Evolutionary conservation across 495 filamentous ascomycete genomes (phyloP).

Genomic region (Neurospora sp.): DNA sequence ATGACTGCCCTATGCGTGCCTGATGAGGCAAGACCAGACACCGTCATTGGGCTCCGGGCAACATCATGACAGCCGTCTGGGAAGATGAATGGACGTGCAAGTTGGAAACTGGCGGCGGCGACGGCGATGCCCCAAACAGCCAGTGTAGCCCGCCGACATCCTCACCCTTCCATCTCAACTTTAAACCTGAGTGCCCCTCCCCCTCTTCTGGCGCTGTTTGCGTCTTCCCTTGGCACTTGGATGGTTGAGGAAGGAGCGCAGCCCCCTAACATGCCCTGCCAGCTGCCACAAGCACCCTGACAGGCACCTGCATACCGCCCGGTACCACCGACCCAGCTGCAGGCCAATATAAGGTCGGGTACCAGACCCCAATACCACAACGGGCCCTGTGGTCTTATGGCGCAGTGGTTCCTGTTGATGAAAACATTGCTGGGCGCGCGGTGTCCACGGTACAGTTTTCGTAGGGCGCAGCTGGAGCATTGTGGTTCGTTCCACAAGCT

Average conservation of each 20-base stretch:
- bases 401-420: background rate
- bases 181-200: background rate
- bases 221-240: background rate
- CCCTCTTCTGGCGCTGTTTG: background rate
- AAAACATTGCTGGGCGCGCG: background rate
- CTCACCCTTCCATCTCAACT: background rate
- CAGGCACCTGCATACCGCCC: background rate
- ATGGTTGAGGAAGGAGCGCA: background rate
- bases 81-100: too few species aligned
- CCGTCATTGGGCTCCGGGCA: too few species aligned
- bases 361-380: background rate
- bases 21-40: too few species aligned
- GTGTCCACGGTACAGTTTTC: background rate
- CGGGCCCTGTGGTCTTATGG: background rate
- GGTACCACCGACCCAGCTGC: background rate
- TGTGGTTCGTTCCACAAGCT: background rate
- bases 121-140: background rate
- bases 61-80: too few species aligned
- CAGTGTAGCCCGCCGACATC: background rate
- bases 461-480: background rate
- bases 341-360: background rate
- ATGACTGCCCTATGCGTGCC: background rate
- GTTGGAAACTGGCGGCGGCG: too few species aligned
- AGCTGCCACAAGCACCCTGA: background rate
- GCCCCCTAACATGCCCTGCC: background rate